A percentile compares a stretch with the other conserved stretches of the same genome.
Conservation (phyloP, 495 filamentous ascomycete genomes). For the Penicillium bialowiezense region DNA sequence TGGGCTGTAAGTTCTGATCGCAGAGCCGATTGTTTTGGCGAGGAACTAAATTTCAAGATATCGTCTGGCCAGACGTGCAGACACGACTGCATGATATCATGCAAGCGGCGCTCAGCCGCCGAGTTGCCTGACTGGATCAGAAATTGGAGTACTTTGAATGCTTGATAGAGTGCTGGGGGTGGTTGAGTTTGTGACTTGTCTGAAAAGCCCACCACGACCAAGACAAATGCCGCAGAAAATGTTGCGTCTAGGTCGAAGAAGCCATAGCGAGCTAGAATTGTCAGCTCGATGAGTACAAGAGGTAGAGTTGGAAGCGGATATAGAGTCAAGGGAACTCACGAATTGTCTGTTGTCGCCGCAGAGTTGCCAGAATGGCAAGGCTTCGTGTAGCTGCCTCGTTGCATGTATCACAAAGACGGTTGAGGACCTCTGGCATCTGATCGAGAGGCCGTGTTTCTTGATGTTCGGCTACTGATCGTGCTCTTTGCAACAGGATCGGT, state of each 20-base stretch:
- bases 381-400: constrained; percentile 22
- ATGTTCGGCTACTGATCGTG: constrained; percentile 12
- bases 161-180: constrained; percentile 14
- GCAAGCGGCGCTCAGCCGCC: constrained; percentile 18
- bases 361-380: constrained; percentile 16
- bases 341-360: constrained; percentile 18
- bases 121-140: constrained; percentile 17
- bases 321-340: no score
- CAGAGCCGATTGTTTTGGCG: neutral
- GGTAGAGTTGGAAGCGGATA: no score
- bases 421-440: constrained; percentile 3
- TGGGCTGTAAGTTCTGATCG: neutral
- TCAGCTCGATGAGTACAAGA: neutral
- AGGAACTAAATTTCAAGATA: neutral
- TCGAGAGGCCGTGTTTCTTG: neutral
- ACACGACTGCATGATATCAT: constrained; percentile 22
- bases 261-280: constrained; percentile 16
- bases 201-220: constrained; percentile 21
- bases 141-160: constrained; percentile 18
- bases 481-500: constrained; percentile 19
- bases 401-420: constrained; percentile 21
- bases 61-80: constrained; percentile 18
- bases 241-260: constrained; percentile 26
- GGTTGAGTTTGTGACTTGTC: constrained; percentile 8
- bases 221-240: constrained; percentile 24